Evolutionary conservation across 306 rosid genomes (phyloP).

Genomic region (Prunus dulcis): DNA sequence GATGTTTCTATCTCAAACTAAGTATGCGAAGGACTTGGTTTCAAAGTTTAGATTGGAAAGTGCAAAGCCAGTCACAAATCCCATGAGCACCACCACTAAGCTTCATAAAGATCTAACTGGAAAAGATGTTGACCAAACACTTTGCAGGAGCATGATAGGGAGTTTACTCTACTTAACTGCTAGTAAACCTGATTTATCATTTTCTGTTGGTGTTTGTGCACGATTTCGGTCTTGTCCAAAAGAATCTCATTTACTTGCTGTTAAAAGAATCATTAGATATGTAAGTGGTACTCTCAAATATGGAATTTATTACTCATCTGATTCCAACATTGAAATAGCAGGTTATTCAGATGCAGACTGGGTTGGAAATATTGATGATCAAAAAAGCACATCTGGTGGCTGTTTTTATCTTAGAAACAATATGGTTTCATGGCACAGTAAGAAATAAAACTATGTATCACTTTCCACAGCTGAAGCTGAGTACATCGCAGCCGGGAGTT

Average conservation of each 20-base stretch:
- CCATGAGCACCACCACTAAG: not conserved
- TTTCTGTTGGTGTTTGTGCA: not conserved
- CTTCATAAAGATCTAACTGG: not conserved
- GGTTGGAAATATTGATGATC: not conserved
- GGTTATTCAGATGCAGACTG: not conserved
- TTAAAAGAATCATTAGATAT: not conserved
- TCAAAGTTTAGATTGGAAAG: not conserved
- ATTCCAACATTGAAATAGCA: not conserved
- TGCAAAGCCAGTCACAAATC: not conserved
- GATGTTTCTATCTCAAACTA: not conserved
- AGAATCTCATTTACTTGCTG: not conserved
- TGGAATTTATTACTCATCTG: not conserved
- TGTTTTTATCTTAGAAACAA: not conserved
- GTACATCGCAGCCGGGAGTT: not conserved
- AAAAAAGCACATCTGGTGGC: not conserved
- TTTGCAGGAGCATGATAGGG: not conserved
- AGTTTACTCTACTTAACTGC: not conserved
- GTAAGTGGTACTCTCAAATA: not conserved
- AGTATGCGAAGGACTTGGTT: not conserved
- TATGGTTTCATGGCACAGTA: not conserved
- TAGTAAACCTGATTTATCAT: not conserved
- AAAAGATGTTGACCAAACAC: not conserved
- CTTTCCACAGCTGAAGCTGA: not conserved
- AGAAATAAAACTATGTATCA: not conserved
- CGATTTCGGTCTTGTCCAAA: not conserved